Evolutionary conservation across 1,139 yeast genomes (phyloP).

Genomic region (Meyerozyma smithsonii): DNA sequence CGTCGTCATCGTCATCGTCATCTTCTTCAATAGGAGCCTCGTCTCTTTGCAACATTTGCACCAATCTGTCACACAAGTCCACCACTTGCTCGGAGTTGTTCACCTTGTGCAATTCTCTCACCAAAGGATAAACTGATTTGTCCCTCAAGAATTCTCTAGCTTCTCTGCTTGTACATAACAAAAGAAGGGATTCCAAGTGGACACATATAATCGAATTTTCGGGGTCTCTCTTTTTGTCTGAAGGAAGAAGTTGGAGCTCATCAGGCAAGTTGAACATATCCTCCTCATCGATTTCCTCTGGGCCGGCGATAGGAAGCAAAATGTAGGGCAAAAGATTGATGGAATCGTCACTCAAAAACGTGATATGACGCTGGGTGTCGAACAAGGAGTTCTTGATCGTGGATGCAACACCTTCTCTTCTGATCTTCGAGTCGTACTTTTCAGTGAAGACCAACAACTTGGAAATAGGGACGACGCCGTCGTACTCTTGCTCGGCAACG

Average conservation of each 20-base stretch:
- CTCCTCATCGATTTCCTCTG: conserved; percentile 74
- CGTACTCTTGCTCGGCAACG: conserved; percentile 65
- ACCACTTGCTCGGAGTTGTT: conserved; percentile 58
- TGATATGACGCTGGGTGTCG: conserved; percentile 65
- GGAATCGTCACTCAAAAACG: conserved; percentile 53
- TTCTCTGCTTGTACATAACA: conserved; percentile 68
- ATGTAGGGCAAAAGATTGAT: conserved; percentile 79
- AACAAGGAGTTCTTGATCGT: conserved; percentile 87
- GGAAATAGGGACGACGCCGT: conserved; percentile 72
- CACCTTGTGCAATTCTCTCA: conserved; percentile 79
- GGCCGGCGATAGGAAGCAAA: conserved; percentile 77
- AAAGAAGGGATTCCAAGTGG: conserved; percentile 71
- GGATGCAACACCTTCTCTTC: conserved; percentile 92
- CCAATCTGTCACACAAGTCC: conserved; percentile 70
- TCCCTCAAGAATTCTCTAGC: conserved; percentile 74
- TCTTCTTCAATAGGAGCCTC: conserved; percentile 47
- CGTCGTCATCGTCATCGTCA: conserved; percentile 28
- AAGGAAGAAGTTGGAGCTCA: conserved; percentile 74
- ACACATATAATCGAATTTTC: conserved; percentile 57
- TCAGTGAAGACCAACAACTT: conserved; percentile 82
- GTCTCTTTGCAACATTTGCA: conserved; percentile 88
- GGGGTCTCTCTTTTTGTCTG: conserved; percentile 76
- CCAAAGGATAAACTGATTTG: conserved; percentile 75
- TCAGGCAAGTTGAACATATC: conserved; percentile 88
- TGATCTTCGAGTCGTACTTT: conserved; percentile 65